phyloP scores from a whole-genome alignment of 2,329 filamentous ascomycete species.

The Furcasterigmium sp. region DNA sequence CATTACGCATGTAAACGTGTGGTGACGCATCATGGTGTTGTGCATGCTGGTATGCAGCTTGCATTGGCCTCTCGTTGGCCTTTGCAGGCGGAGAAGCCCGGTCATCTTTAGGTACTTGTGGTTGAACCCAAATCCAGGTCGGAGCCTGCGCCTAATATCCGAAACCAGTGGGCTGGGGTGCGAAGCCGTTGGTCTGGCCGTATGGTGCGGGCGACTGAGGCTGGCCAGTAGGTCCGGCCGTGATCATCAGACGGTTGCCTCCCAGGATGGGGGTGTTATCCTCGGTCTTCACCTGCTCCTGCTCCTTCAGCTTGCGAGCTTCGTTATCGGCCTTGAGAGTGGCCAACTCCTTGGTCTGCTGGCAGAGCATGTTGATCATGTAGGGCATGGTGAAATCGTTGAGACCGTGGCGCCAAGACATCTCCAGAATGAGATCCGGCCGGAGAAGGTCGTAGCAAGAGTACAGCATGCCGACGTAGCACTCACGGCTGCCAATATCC shows the following conservation, averaged over 20 bases:
- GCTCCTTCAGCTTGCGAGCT: conserved; percentile 75
- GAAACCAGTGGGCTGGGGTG: conserved; percentile 81
- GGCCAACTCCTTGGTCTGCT: conserved; percentile 83
- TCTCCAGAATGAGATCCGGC: conserved; percentile 86
- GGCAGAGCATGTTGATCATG: conserved; percentile 96
- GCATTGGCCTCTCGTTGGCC: neutral
- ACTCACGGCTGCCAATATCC: conserved; percentile 97
- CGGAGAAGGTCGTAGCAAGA: conserved; percentile 97
- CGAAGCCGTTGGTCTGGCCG: conserved; percentile 80
- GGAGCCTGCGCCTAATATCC: conserved; percentile 40
- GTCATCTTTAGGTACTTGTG: neutral
- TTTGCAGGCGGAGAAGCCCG: neutral
- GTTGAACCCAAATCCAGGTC: conserved; percentile 3
- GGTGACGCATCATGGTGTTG: conserved; percentile 2
- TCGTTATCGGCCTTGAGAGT: conserved; percentile 92
- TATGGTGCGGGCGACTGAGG: conserved; percentile 61
- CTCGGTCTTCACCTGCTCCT: conserved; percentile 73
- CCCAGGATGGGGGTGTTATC: conserved; percentile 92
- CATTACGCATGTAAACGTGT: conserved; percentile 1
- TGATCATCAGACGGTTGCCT: conserved; percentile 87
- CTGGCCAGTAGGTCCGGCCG: conserved; percentile 64
- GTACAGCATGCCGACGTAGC: conserved; percentile 99
- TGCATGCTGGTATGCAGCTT: neutral
- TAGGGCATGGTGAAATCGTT: conserved; percentile 99
- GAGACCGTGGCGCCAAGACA: conserved; percentile 94